Conservation (phyloP, 2,329 filamentous ascomycete species). For the Neoarthrinium moseri region DNA sequence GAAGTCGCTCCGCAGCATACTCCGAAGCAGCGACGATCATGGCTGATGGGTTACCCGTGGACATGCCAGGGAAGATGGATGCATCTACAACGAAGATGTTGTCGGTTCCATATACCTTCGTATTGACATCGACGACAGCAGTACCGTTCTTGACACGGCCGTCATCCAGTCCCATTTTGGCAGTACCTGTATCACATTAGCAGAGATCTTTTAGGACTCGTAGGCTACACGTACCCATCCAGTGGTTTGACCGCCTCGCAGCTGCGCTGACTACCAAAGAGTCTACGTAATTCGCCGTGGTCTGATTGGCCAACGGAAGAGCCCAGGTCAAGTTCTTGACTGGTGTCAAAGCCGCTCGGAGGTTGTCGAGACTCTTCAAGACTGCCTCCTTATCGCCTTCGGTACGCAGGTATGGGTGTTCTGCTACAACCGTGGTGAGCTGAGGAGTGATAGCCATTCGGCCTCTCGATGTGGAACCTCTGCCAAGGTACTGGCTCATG, state of each 20-base stretch:
- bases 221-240: slow-evolving; percentile 38
- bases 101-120: slow-evolving; percentile 67
- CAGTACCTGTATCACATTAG: slow-evolving; percentile 35
- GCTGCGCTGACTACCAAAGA: slow-evolving; percentile 33
- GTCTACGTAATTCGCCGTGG: slow-evolving; percentile 54
- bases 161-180: slow-evolving; percentile 59
- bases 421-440: slow-evolving; percentile 57
- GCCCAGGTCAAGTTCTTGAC: slow-evolving; percentile 58
- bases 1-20: slow-evolving; percentile 31
- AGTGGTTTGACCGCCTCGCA: slow-evolving; percentile 48
- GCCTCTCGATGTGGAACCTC: slow-evolving; percentile 60
- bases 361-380: slow-evolving; percentile 58
- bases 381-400: slow-evolving; percentile 60
- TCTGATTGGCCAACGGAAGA: slow-evolving; percentile 51
- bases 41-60: slow-evolving; percentile 62
- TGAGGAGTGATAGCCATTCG: slow-evolving; percentile 58
- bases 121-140: slow-evolving; percentile 61
- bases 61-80: slow-evolving; percentile 68
- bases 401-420: slow-evolving; percentile 58
- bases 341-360: slow-evolving; percentile 51
- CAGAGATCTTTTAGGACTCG: not conserved
- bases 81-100: slow-evolving; percentile 70
- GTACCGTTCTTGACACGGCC: slow-evolving; percentile 51
- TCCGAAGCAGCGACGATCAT: slow-evolving; percentile 40
- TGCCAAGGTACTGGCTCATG: slow-evolving; percentile 62